phyloP scores from a whole-genome alignment of 73 alveolate genomes.

The Paramecium octaurelia region DNA sequence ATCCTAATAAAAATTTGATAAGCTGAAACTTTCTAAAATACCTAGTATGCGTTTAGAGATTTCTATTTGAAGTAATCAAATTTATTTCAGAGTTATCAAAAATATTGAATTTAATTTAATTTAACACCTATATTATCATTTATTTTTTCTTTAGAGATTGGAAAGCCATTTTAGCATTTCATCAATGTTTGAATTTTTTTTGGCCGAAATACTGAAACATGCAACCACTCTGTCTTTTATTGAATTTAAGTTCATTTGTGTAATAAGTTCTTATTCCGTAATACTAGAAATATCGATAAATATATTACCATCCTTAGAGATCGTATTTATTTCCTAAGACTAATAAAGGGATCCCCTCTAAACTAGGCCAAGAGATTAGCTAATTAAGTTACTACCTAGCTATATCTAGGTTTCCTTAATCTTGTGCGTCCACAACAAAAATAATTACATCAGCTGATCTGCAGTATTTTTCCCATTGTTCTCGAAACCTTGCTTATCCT shows the following conservation, averaged over 20 bases:
- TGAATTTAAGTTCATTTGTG: conserved; percentile 63
- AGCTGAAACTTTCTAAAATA: no score
- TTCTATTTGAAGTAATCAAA: neutral
- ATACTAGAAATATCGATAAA: conserved; percentile 57
- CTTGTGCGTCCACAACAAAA: conserved; percentile 87
- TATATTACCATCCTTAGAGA: conserved; percentile 43
- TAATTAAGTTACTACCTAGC: conserved; percentile 74
- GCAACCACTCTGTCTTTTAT: conserved; percentile 81
- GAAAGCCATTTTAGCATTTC: conserved; percentile 72
- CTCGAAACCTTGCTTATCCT: conserved; percentile 84
- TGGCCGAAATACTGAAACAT: conserved; percentile 83
- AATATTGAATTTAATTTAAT: neutral
- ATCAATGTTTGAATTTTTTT: conserved; percentile 77
- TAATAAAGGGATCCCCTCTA: conserved; percentile 77
- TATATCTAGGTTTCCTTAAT: conserved; percentile 79
- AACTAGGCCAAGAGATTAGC: conserved; percentile 77
- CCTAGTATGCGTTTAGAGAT: no score
- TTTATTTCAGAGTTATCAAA: neutral
- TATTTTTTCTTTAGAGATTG: neutral
- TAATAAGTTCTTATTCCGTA: conserved; percentile 79
- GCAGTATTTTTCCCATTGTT: conserved; percentile 89
- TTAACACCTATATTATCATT: neutral
- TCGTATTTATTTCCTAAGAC: conserved; percentile 86
- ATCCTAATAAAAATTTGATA: neutral
- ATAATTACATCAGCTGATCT: conserved; percentile 79